Evolutionary conservation across 2,329 filamentous ascomycete genomes (phyloP).

Genomic region (Zalaria sp.): DNA sequence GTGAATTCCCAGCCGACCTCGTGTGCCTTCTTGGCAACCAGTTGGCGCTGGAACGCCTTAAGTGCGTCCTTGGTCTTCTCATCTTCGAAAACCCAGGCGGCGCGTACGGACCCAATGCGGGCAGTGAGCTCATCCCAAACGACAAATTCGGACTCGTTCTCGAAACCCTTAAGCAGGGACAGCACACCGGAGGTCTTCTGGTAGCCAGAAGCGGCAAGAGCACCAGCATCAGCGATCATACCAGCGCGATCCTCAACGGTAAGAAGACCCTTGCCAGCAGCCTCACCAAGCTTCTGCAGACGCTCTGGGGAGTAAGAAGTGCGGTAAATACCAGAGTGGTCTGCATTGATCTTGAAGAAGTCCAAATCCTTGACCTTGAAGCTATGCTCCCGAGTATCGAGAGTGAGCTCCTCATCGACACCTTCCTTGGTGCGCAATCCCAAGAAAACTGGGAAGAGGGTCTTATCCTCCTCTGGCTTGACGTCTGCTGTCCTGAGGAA

Average conservation of each 20-base stretch:
- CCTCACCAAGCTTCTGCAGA: conserved; percentile 73
- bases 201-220: conserved; percentile 78
- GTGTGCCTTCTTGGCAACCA: conserved; percentile 69
- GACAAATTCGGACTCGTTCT: conserved; percentile 70
- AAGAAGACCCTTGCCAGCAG: conserved; percentile 66
- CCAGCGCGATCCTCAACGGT: conserved; percentile 84
- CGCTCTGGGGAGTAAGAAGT: conserved; percentile 77
- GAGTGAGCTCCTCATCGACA: conserved; percentile 60
- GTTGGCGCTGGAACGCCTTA: conserved; percentile 66
- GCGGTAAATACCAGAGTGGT: conserved; percentile 84
- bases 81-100: conserved; percentile 82
- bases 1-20: conserved; percentile 80
- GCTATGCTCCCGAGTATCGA: conserved; percentile 57
- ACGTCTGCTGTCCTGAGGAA: conserved; percentile 88
- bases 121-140: conserved; percentile 89
- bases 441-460: conserved; percentile 80
- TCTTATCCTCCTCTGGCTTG: conserved; percentile 80
- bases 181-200: conserved; percentile 85
- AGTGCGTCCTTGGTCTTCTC: conserved; percentile 57
- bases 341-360: conserved; percentile 94
- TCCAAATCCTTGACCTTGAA: conserved; percentile 68
- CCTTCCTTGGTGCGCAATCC: conserved; percentile 75
- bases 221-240: conserved; percentile 80
- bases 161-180: conserved; percentile 72
- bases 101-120: conserved; percentile 63